Base-by-base conservation (phyloP, 495 filamentous ascomycete species). In the Ascobolus immersus region DNA sequence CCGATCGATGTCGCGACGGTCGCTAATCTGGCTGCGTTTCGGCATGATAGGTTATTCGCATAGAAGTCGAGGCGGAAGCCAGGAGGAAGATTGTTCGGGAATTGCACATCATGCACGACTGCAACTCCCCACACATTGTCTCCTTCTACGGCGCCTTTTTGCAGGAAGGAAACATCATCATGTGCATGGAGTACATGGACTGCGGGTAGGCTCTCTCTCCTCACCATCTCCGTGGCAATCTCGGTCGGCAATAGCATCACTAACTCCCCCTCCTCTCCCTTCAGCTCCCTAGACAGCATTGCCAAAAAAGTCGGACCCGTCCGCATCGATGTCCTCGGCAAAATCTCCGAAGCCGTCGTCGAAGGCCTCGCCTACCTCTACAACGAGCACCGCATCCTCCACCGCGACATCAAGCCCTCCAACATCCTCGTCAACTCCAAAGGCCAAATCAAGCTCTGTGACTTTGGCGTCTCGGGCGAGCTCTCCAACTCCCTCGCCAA, bases 181-280 rank as follows among this genome's bases (percentile, higher is more conserved):
- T 96, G 74, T 96, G 86, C 51, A 96, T 96, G 86, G 86, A 96
- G 52, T 93, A 96, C 48, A 91, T 91, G 81, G 86, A 96, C 59
- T 78, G 80, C 54, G 89, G 89, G 86, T 96, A 65, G 52, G 70
- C 55, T 12, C 10, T 25, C 24, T 32, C 28, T n/a, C 23, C 23
- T n/a, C 30, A 23, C 22, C 22, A 18, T 17, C 13, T 19, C 33
- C 14, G 31, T 42, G 4, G 25, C 25, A 27, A 1, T n/a, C 25
- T 2, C n/a, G n/a, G n/a, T n/a, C n/a, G n/a, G n/a, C n/a, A 35
- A 38, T 21, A 34, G 17, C 21, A 28, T 36, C 33, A 36, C 14
- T 14, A 37, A 36, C 7, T 36, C 34, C 12, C 21, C 17, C 10
- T 15, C 20, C 22, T 30, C 28, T 14, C 8, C 1, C 11, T 4